Base-by-base conservation (phyloP, 208 protist genomes). In the Acanthamoeba quina region DNA sequence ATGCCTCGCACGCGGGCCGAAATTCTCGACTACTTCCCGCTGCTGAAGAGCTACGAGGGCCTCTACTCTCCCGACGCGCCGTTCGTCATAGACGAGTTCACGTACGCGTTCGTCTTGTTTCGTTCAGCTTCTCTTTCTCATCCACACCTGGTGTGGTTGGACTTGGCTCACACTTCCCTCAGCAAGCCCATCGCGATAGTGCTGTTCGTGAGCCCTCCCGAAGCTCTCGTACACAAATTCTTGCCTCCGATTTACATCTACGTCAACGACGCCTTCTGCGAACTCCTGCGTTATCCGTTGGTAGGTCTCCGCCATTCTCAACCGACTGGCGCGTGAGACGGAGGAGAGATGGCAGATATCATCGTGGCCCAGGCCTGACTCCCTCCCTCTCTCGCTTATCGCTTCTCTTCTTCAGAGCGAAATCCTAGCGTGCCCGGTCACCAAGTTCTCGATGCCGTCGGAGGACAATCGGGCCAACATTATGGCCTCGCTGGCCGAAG, bases 371-470 rank as follows among this genome's bases (percentile, higher is more conserved):
- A 9, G 24, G 60, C 24, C 60, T 66, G n/a, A 66, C 60, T 29
- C 0, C 26, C 60, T n/a, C 26, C 26, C n/a, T n/a, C n/a, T n/a
- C 60, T n/a, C 60, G 60, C 44, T 47, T 13, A 47, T 13, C 64
- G 37, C 24, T 13, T n/a, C 24, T 37, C 34, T 37, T n/a, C 6
- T 21, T 10, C 49, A 86, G 78, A 86, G 78, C 34, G 78, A 86
- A 21, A 54, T 86, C 5, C 19, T 86, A 3, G 78, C 78, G 49
- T 86, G 78, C 26, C 78, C 78, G 7, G 49, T 86, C 3, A 86
- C 47, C 78, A 86, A 86, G 52, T 86, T 86, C 49, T 86, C 78
- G 19, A 34, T 86, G n/a, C 78, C 78, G 52, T 86, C 78, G 24
- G 29, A 31, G n/a, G 78, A 86, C 47, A 34, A 29, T 15, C 44